A percentile compares a stretch with the other conserved stretches of the same genome.
phyloP scores from a whole-genome alignment of 2,329 filamentous ascomycete genomes.

The Fusarium brachygibbosum region DNA sequence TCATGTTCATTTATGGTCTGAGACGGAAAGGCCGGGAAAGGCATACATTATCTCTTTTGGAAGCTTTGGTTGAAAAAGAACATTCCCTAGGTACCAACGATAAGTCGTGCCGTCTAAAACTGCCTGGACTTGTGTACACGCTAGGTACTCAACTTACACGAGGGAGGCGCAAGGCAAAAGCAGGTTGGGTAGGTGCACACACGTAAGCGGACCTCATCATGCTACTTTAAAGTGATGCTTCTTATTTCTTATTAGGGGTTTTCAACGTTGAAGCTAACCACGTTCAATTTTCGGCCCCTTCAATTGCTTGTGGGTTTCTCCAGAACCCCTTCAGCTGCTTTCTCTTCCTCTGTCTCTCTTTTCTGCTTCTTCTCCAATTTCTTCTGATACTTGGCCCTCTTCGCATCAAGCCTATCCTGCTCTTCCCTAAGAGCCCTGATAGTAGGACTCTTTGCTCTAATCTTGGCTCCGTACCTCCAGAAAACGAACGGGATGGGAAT shows the following conservation, averaged over 20 bases:
- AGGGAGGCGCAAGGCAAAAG: not conserved
- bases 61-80: not conserved
- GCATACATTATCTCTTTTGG: not conserved
- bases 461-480: conserved; percentile 71
- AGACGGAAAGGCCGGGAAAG: not conserved
- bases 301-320: conserved; percentile 8
- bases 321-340: conserved; percentile 22
- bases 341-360: conserved; percentile 13
- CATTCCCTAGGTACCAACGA: no score
- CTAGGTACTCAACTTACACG: not conserved
- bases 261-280: not conserved
- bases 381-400: conserved; percentile 51
- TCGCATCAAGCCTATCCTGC: conserved; percentile 55
- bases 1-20: not conserved
- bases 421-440: conserved; percentile 62
- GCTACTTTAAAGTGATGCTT: not conserved
- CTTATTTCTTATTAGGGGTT: not conserved
- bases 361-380: conserved; percentile 38
- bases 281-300: conserved; percentile 3
- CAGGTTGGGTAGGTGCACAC: not conserved
- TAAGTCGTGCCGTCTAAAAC: not conserved
- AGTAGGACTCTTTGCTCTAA: conserved; percentile 65
- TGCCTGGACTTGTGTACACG: not conserved
- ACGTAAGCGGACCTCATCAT: not conserved
- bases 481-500: conserved; percentile 87